Evolutionary conservation across 345 rosid species (phyloP).

Genomic region (Atalantia buxifolia): DNA sequence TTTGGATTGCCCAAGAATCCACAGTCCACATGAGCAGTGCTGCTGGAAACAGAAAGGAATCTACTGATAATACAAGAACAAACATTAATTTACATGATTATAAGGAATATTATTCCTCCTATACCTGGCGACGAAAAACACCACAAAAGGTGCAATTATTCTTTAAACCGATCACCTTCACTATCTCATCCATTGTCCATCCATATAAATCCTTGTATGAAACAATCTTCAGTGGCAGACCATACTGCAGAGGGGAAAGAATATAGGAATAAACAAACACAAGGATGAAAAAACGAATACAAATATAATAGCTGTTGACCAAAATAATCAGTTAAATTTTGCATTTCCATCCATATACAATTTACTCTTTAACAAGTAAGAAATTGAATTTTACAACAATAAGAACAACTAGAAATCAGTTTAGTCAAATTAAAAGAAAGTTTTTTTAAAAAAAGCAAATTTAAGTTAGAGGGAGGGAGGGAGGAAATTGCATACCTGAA

Average conservation of each 20-base stretch:
- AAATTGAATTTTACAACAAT: background rate
- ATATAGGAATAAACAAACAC: background rate
- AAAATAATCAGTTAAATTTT: background rate
- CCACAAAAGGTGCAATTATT: slow-evolving; percentile 97
- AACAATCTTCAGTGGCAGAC: slow-evolving; percentile 77
- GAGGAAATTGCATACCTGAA: slow-evolving; percentile 44
- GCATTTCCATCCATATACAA: background rate
- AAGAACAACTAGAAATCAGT: background rate
- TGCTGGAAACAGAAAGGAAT: background rate
- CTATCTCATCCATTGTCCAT: slow-evolving; percentile 99
- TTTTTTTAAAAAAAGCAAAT: background rate
- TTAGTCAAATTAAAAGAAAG: background rate
- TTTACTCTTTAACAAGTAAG: background rate
- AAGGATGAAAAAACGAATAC: background rate
- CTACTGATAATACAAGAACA: background rate
- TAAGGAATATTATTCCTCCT: slow-evolving; percentile 3
- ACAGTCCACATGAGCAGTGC: background rate
- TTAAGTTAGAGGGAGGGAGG: background rate
- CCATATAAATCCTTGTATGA: slow-evolving; percentile 97
- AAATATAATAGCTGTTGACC: background rate
- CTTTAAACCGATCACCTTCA: slow-evolving; percentile 88
- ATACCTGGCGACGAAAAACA: slow-evolving; percentile 90
- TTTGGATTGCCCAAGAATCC: background rate
- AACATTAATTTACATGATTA: background rate
- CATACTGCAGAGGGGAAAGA: slow-evolving; percentile 48